Percentiles rank a stretch among this genome's conserved stretches.
phyloP scores from a whole-genome alignment of 305 asterid genomes.

The Fraxinus latifolia region DNA sequence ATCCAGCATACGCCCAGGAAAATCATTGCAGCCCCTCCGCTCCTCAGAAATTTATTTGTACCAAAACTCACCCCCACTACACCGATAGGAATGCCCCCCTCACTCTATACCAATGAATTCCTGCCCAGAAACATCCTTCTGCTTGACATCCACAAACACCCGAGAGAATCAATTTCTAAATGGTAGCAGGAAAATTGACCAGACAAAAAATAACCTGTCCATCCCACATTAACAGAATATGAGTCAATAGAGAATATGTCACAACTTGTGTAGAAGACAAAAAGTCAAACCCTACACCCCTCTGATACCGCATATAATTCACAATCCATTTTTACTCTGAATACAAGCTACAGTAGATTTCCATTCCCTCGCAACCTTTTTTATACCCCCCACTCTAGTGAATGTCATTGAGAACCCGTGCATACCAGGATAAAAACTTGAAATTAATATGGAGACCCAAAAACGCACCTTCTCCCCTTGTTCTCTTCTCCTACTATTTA shows the following conservation, averaged over 20 bases:
- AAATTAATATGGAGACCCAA: neutral
- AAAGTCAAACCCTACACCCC: neutral
- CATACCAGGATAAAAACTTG: neutral
- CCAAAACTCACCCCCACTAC: neutral
- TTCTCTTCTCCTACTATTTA: neutral
- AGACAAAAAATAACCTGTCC: neutral
- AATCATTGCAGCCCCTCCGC: neutral
- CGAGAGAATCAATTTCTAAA: neutral
- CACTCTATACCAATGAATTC: neutral
- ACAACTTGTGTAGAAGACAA: neutral
- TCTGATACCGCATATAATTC: neutral
- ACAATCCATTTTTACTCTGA: neutral
- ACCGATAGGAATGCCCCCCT: neutral
- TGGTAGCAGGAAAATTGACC: neutral
- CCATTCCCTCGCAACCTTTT: neutral
- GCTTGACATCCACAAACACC: neutral
- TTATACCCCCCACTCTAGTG: neutral
- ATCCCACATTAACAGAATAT: neutral
- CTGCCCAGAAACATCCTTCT: neutral
- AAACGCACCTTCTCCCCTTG: neutral
- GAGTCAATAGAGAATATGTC: neutral
- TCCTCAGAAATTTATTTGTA: neutral
- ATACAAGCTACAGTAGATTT: neutral
- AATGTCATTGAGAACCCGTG: neutral
- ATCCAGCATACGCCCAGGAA: neutral